A percentile compares a stretch with the other conserved stretches of the same genome.
Conservation (phyloP, 257 asterid species). For the Salvia hispanica region DNA sequence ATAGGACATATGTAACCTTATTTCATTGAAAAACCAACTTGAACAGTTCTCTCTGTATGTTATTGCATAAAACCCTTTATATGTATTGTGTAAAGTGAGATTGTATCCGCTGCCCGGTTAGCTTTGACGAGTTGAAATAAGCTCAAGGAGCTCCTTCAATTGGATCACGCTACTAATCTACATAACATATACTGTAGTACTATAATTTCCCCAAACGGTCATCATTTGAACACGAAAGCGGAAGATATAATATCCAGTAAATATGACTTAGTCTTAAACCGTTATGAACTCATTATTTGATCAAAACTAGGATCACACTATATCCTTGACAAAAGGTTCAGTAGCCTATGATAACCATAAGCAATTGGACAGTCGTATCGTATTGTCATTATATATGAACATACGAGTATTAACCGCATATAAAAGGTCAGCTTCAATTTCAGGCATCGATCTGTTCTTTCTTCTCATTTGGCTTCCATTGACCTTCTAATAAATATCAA, state of each 20-base stretch:
- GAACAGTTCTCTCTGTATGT: not conserved
- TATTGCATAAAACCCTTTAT: not conserved
- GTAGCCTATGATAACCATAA: not conserved
- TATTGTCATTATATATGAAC: not conserved
- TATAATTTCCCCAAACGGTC: not conserved
- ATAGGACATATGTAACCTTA: not conserved
- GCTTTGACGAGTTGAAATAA: not conserved
- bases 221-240: not conserved
- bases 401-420: not conserved
- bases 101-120: not conserved
- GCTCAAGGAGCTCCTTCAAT: not conserved
- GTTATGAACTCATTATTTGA: not conserved
- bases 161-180: not conserved
- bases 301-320: not conserved
- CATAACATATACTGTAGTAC: not conserved
- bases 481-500: conserved; percentile 4
- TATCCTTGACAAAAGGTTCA: conserved; percentile 1
- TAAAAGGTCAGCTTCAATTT: conserved; percentile 9
- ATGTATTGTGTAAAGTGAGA: not conserved
- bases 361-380: not conserved
- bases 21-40: not conserved
- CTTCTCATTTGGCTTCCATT: not conserved
- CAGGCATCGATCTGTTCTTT: not conserved
- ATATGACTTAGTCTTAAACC: not conserved
- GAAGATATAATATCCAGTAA: conserved; percentile 11